Conservation (phyloP, 2,329 filamentous ascomycete genomes). For the Cladosporium velox region DNA sequence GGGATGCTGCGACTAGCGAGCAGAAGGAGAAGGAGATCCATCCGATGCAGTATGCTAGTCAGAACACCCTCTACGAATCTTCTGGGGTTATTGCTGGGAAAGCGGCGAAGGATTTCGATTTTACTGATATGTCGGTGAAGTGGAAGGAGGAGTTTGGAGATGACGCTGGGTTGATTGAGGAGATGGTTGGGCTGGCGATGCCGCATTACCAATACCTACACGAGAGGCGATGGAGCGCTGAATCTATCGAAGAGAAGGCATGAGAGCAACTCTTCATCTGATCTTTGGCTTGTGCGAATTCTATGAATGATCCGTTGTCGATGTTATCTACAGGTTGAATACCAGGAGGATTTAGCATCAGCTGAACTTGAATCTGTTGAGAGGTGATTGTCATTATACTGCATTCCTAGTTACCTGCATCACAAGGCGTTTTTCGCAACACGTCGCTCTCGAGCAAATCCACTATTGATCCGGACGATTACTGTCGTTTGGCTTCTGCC, state of each 20-base stretch:
- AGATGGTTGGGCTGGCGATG: conserved; percentile 37
- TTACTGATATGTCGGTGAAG: conserved; percentile 35
- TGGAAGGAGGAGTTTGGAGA: conserved; percentile 39
- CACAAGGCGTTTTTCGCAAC: background rate
- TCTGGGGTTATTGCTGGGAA: conserved; percentile 39
- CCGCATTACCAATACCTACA: conserved; percentile 45
- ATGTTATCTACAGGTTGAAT: background rate
- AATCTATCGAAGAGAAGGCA: background rate
- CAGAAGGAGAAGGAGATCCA: conserved; percentile 20
- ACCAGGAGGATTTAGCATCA: background rate
- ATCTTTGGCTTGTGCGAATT: background rate
- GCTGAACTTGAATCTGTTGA: background rate
- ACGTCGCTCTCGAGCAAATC: background rate
- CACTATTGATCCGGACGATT: background rate
- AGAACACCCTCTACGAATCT: conserved; percentile 38
- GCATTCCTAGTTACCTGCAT: background rate
- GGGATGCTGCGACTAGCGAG: conserved; percentile 29
- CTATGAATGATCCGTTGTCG: background rate
- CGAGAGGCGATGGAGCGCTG: conserved; percentile 17
- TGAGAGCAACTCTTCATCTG: background rate
- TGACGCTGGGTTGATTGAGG: conserved; percentile 24
- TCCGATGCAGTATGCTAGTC: conserved; percentile 26
- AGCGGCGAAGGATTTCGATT: conserved; percentile 36
- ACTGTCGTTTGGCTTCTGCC: conserved; percentile 11
- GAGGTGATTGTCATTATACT: background rate